Evolutionary conservation across 768 basidiomycete genomes (phyloP).

Genomic region (Lepiota venenata): DNA sequence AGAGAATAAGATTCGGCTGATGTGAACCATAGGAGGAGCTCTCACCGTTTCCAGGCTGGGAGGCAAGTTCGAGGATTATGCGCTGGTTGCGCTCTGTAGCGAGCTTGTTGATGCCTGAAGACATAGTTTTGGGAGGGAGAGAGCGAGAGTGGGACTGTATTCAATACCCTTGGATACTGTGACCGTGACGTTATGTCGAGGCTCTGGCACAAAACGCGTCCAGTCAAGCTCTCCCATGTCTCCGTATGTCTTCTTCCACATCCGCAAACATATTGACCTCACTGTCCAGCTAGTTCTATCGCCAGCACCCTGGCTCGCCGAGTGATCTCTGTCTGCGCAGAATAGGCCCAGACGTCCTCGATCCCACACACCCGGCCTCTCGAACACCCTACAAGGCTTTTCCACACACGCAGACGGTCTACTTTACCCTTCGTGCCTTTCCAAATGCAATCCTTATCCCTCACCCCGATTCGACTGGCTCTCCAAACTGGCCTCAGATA

Average conservation of each 20-base stretch:
- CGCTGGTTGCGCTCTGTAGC: constrained; percentile 64
- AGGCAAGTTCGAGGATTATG: constrained; percentile 62
- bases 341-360: background rate
- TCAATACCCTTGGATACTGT: no score
- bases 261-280: background rate
- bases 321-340: background rate
- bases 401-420: background rate
- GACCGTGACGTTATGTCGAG: constrained; percentile 7
- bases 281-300: background rate
- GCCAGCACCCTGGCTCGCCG: constrained; percentile 1
- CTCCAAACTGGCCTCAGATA: background rate
- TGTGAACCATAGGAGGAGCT: constrained; percentile 7
- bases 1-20: constrained; percentile 7
- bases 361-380: constrained; percentile 4
- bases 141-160: background rate
- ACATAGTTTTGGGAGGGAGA: constrained; percentile 24
- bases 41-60: constrained; percentile 80
- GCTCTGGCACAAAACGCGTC: background rate
- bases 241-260: background rate
- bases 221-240: constrained; percentile 3
- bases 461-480: background rate
- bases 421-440: constrained; percentile 1
- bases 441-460: constrained; percentile 9
- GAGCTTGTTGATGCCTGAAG: constrained; percentile 48
- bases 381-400: background rate